Evolutionary conservation across 768 basidiomycete species (phyloP).

Genomic region (Mycena haematopus): DNA sequence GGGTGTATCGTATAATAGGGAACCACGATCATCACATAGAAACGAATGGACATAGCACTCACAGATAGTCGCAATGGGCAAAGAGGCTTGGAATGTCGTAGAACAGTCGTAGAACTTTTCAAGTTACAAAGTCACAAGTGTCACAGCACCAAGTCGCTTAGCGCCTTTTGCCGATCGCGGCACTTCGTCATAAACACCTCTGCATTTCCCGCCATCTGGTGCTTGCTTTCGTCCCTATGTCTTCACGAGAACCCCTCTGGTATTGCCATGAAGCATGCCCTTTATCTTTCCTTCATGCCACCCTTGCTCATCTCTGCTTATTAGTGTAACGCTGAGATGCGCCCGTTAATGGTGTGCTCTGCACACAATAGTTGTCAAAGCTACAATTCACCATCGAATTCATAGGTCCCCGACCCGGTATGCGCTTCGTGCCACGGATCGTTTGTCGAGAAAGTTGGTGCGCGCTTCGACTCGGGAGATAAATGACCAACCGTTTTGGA

Average conservation of each 20-base stretch:
- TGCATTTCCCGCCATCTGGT: neutral
- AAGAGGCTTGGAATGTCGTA: neutral
- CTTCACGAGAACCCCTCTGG: slow-evolving; percentile 77
- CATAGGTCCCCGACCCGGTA: slow-evolving; percentile 82
- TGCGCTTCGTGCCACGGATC: slow-evolving; percentile 83
- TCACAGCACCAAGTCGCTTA: slow-evolving; percentile 1
- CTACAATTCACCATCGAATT: slow-evolving; percentile 22
- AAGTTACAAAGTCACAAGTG: neutral
- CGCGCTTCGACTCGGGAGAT: neutral
- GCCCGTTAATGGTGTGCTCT: slow-evolving; percentile 76
- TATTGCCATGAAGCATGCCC: slow-evolving; percentile 71
- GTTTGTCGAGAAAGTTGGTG: slow-evolving; percentile 52
- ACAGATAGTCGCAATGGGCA: slow-evolving; percentile 19
- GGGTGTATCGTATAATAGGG: slow-evolving; percentile 64
- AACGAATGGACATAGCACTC: slow-evolving; percentile 30
- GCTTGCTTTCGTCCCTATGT: slow-evolving; percentile 50
- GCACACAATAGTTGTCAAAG: slow-evolving; percentile 2
- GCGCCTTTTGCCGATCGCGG: neutral
- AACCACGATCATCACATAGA: slow-evolving; percentile 57
- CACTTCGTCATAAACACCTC: slow-evolving; percentile 25
- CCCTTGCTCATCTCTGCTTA: slow-evolving; percentile 20
- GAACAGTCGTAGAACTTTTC: neutral
- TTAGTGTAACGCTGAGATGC: slow-evolving; percentile 89
- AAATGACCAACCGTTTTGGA: slow-evolving; percentile 7
- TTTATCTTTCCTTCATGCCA: neutral